Percentiles rank a stretch among this genome's conserved stretches.
These are phyloP conservation scores for Boletus patriciae DNA, from an alignment of 768 basidiomycete genomes.

Conservation along the genomic window DNA sequence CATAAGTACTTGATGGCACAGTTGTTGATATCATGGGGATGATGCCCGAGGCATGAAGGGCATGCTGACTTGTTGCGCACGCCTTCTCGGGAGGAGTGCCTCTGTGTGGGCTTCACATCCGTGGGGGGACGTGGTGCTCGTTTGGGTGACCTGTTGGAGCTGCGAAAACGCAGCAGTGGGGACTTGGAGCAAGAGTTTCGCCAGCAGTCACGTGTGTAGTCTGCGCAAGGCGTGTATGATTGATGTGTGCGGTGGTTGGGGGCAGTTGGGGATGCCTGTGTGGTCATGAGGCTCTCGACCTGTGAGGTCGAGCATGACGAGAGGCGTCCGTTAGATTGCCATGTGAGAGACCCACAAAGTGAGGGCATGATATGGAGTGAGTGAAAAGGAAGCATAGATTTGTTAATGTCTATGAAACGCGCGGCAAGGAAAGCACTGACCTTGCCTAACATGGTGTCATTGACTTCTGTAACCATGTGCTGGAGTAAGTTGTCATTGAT, in stretches of 20 bases:
- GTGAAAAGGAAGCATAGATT: neutral
- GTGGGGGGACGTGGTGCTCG: rapidly evolving
- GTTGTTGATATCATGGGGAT: too few relatives aligned
- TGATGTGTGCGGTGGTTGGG: rapidly evolving
- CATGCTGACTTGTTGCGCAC: too few relatives aligned
- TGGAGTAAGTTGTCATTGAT: neutral
- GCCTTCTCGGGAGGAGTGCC: too few relatives aligned
- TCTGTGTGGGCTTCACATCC: too few relatives aligned
- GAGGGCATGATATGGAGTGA: too few relatives aligned
- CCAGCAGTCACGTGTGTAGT: neutral
- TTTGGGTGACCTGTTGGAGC: neutral
- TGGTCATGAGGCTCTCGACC: neutral
- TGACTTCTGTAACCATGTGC: neutral
- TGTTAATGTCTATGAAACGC: too few relatives aligned
- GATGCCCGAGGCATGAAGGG: too few relatives aligned
- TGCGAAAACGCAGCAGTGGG: neutral
- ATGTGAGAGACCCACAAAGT: too few relatives aligned
- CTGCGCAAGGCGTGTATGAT: neutral
- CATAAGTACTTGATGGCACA: too few relatives aligned
- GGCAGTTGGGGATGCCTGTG: neutral
- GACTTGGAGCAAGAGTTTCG: neutral
- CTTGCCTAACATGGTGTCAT: neutral
- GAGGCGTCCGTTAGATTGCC: neutral
- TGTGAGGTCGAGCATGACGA: neutral
- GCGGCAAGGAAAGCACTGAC: neutral